A percentile compares a stretch with the other conserved stretches of the same genome.
These are phyloP conservation scores for Mycena citricolor DNA, from an alignment of 1,284 basidiomycete genomes.

Conservation along the genomic window DNA sequence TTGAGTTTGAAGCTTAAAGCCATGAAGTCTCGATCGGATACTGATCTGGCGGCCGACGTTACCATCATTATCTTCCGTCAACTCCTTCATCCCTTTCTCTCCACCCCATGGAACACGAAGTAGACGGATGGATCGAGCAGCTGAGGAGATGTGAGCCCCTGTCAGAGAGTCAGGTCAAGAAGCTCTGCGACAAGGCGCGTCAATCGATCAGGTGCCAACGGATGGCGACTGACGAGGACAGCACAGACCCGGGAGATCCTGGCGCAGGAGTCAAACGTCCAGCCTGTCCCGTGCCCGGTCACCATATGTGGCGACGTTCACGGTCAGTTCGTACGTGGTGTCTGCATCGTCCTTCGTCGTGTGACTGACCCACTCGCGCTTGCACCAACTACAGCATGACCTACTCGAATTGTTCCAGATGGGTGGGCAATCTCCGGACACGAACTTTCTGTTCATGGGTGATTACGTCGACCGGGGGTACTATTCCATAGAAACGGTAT, in stretches of 20 bases:
- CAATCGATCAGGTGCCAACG: too few relatives aligned
- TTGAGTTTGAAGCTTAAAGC: too few relatives aligned
- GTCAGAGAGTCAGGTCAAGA: constrained; percentile 92
- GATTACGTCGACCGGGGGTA: constrained; percentile 99
- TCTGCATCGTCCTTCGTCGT: constrained; percentile 26
- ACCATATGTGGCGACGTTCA: constrained; percentile 98
- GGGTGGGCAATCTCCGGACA: constrained; percentile 98
- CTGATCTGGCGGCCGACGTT: too few relatives aligned
- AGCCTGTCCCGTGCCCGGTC: constrained; percentile 95
- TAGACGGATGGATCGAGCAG: too few relatives aligned
- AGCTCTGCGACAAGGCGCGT: constrained; percentile 94
- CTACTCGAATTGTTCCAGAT: constrained; percentile 98
- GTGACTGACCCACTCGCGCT: constrained; percentile 13
- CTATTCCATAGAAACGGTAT: constrained; percentile 98
- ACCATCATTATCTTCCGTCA: too few relatives aligned
- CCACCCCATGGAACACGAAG: constrained; percentile 82
- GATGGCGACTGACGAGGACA: constrained; percentile 26
- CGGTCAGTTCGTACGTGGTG: constrained; percentile 91
- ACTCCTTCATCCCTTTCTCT: too few relatives aligned
- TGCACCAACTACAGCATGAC: constrained; percentile 93
- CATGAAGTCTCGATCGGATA: too few relatives aligned
- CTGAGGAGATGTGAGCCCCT: constrained; percentile 97
- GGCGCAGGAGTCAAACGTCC: constrained; percentile 96
- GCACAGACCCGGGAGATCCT: constrained; percentile 90
- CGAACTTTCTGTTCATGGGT: constrained; percentile 99